Evolutionary conservation across 352 stramenopile species (phyloP).

Genomic region (Pythium pyrilobum): DNA sequence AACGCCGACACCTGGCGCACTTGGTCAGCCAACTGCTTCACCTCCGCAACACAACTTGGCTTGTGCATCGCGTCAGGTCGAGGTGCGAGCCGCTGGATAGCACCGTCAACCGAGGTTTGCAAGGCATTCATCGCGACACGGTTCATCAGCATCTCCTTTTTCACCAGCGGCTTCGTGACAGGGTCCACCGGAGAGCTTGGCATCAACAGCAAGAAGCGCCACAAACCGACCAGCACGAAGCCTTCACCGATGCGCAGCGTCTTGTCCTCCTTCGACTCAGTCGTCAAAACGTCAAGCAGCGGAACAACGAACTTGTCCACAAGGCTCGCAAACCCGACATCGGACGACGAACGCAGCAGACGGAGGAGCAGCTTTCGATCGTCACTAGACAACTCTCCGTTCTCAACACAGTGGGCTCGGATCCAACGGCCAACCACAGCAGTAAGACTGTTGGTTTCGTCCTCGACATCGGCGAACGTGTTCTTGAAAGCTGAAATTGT

Average conservation of each 20-base stretch:
- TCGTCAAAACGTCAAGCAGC: slow-evolving; percentile 1
- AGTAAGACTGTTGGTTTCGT: too few species aligned
- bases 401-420: too few species aligned
- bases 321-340: slow-evolving; percentile 10
- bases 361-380: slow-evolving; percentile 13
- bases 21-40: slow-evolving; percentile 1
- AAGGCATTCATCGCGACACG: slow-evolving; percentile 74
- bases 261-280: background rate
- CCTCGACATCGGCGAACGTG: slow-evolving; percentile 1
- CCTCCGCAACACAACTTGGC: background rate
- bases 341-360: slow-evolving; percentile 13
- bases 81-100: slow-evolving; percentile 51
- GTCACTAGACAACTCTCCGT: background rate
- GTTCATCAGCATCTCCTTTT: slow-evolving; percentile 90
- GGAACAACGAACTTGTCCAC: slow-evolving; percentile 10
- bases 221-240: slow-evolving; percentile 90
- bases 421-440: too few species aligned
- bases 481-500: slow-evolving; percentile 16
- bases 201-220: slow-evolving; percentile 90
- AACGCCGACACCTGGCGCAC: slow-evolving; percentile 21
- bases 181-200: slow-evolving; percentile 96
- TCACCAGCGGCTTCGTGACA: slow-evolving; percentile 90
- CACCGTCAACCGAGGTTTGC: slow-evolving; percentile 48
- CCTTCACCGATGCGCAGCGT: slow-evolving; percentile 46
- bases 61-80: slow-evolving; percentile 23